Evolutionary conservation across 2,329 filamentous ascomycete genomes (phyloP), one percentile per base, ranked within the genome.

Genomic region (Aspergillus hortae): DNA sequence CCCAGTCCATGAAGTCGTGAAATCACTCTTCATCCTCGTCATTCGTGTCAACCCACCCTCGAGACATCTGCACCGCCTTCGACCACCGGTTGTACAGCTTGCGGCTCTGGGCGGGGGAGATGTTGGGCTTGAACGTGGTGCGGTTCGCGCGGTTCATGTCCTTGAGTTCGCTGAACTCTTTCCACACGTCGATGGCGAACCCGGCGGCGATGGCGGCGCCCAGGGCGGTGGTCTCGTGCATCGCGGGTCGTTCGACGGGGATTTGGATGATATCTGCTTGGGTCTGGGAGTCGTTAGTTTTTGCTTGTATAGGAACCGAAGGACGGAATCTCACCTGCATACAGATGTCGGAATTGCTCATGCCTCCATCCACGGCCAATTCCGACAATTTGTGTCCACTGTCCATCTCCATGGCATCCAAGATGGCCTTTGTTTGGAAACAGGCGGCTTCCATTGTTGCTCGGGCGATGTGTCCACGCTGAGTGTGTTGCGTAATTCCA

Each of bases 391-490:
- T 83, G 67, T 92, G 86, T 33, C 86, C 85, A 48, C 87, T 91
- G 73, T 95, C 91, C 61, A 87, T 84, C 66, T 89, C 89, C 91
- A 96, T 96, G 56, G 91, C 90, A 66, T 94, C 87, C 21, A 96
- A 81, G 63, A 96, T 95, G 19, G 91, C 91, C 63, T 91, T 91
- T 21, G 90, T 95, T 73, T 96, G 91, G 78, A 89, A 95, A 75
- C 91, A 95, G 35, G 89, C 92, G 4, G 91, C 90, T 73, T 96
- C 91, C 48, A 96, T 83, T 0, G 91, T 95, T 33, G 91, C 91
- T 55, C 91, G 86, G 42, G 90, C 90, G 62, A 96, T 90, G 69
- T 96, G 91, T 14, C 89, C 89, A 61, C 86, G 86, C 66, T 90
- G 81, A 0, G 91, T 96, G 74, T 91, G 87, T 62, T 92, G 87